Evolutionary conservation across 176 grass and related monocot species (phyloP).

Genomic region (Musa troglodytarum): DNA sequence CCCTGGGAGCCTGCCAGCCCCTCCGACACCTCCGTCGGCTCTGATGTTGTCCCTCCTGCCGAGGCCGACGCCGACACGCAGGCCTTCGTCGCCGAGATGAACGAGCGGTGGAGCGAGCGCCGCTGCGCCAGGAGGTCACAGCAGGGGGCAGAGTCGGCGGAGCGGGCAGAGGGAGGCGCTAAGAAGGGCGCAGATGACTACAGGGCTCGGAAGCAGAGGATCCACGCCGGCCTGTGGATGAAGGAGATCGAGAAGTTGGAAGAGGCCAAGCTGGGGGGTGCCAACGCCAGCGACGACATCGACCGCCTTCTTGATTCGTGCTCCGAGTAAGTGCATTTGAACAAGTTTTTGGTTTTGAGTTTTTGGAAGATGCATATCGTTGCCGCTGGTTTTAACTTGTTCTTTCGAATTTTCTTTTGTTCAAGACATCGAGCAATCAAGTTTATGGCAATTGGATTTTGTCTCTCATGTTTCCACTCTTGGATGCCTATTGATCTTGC

Average conservation of each 20-base stretch:
- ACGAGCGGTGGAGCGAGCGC: constrained; percentile 69
- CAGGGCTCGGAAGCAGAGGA: constrained; percentile 78
- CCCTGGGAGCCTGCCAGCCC: constrained; percentile 14
- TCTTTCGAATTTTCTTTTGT: neutral
- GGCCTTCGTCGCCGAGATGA: constrained; percentile 91
- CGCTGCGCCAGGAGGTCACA: constrained; percentile 31
- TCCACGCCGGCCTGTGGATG: constrained; percentile 79
- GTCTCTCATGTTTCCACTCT: neutral
- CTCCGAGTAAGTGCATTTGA: constrained; percentile 43
- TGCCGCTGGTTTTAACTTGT: neutral
- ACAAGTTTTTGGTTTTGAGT: neutral
- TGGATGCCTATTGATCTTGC: neutral
- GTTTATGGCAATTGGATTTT: neutral
- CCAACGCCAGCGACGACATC: constrained; percentile 50
- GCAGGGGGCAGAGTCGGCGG: constrained; percentile 20
- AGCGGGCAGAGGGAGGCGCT: constrained; percentile 12
- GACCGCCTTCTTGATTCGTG: constrained; percentile 86
- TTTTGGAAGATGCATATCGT: neutral
- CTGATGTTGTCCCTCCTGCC: constrained; percentile 15
- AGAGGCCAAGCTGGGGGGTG: constrained; percentile 62
- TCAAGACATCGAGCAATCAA: neutral
- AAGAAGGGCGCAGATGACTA: constrained; percentile 69
- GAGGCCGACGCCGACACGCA: constrained; percentile 76
- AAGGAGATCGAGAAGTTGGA: constrained; percentile 95
- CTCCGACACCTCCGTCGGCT: constrained; percentile 1